These are phyloP conservation scores for Saccharomycopsis fibuligera DNA, from an alignment of 805 yeast species.

Conservation along the genomic window DNA sequence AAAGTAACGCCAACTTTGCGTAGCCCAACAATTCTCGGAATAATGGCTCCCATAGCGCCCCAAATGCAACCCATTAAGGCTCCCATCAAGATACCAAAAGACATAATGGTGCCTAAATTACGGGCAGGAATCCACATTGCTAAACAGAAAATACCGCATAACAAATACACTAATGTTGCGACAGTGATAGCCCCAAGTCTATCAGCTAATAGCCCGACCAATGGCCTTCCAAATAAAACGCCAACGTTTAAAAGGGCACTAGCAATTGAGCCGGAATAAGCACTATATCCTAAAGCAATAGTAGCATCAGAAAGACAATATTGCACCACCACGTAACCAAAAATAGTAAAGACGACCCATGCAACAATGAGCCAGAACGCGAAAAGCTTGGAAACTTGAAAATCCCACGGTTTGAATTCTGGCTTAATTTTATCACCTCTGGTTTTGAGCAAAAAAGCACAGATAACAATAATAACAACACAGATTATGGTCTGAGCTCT, in stretches of 20 bases:
- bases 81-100: conserved; percentile 48
- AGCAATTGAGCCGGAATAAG: conserved; percentile 49
- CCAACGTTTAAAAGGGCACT: conserved; percentile 59
- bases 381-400: conserved; percentile 30
- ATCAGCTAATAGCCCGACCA: conserved; percentile 46
- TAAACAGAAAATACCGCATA: conserved; percentile 36
- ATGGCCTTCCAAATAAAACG: conserved; percentile 48
- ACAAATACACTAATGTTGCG: conserved; percentile 31
- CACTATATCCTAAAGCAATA: conserved; percentile 49
- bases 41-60: conserved; percentile 47
- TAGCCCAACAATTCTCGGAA: conserved; percentile 49
- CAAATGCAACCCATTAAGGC: conserved; percentile 55
- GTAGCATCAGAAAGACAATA: conserved; percentile 58
- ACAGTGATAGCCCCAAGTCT: conserved; percentile 45
- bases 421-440: conserved; percentile 34
- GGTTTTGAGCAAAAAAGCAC: conserved; percentile 32
- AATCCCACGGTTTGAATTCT: conserved; percentile 36
- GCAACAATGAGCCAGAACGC: conserved; percentile 38
- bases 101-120: conserved; percentile 49
- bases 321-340: conserved; percentile 56
- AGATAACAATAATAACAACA: conserved; percentile 30
- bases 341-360: conserved; percentile 42
- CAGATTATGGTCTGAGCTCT: conserved; percentile 35
- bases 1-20: conserved; percentile 42
- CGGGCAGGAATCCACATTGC: conserved; percentile 56